Percentiles rank a stretch among this genome's conserved stretches.
phyloP scores from a whole-genome alignment of 83 land plant species.

The Picea abies region DNA sequence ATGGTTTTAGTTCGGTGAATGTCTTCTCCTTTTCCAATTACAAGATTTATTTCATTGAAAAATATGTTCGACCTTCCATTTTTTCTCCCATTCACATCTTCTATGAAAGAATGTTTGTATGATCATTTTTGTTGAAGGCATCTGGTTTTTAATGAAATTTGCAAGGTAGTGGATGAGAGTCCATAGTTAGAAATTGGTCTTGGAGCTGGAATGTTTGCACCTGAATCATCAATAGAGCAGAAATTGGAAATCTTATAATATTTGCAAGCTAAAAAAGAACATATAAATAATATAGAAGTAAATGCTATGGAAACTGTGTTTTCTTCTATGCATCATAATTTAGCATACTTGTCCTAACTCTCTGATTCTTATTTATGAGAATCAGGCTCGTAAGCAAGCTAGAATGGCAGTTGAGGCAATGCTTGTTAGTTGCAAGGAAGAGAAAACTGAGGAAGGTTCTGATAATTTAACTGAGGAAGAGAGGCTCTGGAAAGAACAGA shows the following conservation, averaged over 20 bases:
- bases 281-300: not conserved
- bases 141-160: not conserved
- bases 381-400: slow-evolving; percentile 38
- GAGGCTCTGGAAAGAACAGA: slow-evolving; percentile 69
- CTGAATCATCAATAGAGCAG: not conserved
- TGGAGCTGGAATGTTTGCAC: not conserved
- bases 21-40: not conserved
- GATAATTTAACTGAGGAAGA: slow-evolving; percentile 63
- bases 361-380: not conserved
- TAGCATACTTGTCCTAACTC: not conserved
- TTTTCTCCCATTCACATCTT: not conserved
- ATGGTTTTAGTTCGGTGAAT: not conserved
- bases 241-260: not conserved
- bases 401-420: slow-evolving; percentile 70
- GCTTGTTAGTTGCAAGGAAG: slow-evolving; percentile 52
- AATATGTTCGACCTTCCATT: not conserved
- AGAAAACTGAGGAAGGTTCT: slow-evolving; percentile 25
- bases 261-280: not conserved
- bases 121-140: not conserved
- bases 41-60: not conserved
- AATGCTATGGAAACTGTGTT: not conserved
- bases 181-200: not conserved
- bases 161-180: not conserved
- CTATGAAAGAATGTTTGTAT: too few relatives aligned
- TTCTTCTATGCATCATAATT: not conserved